Evolutionary conservation across 495 filamentous ascomycete genomes (phyloP).

Genomic region (Thozetella sp.): DNA sequence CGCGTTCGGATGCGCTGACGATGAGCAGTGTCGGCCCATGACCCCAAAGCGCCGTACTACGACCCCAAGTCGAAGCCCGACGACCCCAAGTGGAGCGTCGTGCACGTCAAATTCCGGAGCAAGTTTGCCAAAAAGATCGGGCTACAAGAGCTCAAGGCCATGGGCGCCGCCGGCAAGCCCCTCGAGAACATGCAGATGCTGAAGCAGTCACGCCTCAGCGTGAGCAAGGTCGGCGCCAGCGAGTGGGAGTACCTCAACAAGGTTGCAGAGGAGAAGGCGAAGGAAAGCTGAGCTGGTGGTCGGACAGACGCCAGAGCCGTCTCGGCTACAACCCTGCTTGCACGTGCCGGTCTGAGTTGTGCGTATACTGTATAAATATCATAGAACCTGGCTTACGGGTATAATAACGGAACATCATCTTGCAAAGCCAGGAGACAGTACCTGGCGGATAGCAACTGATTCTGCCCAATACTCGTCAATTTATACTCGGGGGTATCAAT

Average conservation of each 20-base stretch:
- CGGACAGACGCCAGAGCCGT: too few species aligned
- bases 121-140: conserved; percentile 77
- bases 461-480: background rate
- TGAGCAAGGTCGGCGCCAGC: conserved; percentile 68
- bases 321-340: too few species aligned
- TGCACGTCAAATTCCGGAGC: conserved; percentile 81
- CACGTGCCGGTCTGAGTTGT: too few species aligned
- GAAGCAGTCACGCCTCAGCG: conserved; percentile 78
- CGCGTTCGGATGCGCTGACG: conserved; percentile 5
- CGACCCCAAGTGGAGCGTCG: conserved; percentile 86
- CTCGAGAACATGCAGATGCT: conserved; percentile 85
- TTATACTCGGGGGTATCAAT: conserved; percentile 19
- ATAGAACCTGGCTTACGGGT: too few species aligned
- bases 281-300: background rate
- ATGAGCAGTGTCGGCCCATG: conserved; percentile 74
- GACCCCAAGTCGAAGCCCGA: conserved; percentile 73
- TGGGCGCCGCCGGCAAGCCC: conserved; percentile 55
- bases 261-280: conserved; percentile 41
- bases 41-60: conserved; percentile 78
- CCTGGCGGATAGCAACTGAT: too few species aligned
- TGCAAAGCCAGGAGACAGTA: too few species aligned
- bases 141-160: conserved; percentile 72
- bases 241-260: conserved; percentile 84
- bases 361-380: too few species aligned
- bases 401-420: too few species aligned